Evolutionary conservation across 176 grass and related monocot species (phyloP), one percentile per base, ranked within the genome.

Genomic region (Tillandsia fasciculata): DNA sequence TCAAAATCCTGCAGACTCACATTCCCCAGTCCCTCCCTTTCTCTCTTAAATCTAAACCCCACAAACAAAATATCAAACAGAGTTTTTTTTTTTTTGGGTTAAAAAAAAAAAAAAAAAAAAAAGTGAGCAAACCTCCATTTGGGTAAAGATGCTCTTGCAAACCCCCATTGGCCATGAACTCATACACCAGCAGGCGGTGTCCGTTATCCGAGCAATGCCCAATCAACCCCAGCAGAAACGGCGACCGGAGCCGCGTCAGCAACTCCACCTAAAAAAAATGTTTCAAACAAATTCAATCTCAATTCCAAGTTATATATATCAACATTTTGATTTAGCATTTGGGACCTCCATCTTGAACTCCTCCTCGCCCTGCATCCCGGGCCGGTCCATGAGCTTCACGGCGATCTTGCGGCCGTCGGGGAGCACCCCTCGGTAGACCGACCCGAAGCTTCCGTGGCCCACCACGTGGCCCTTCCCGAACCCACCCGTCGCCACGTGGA

Each of bases 81-180:
- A 15, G 8, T 61, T 10, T 22, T 6, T 57, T 12, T 8, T 15
- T 5, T n/a, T 15, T n/a, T 15, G 20, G 20, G 20, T 20, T n/a
- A 57, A 15, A 57, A 29, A 12, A 11, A 68, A 53, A 29, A 29
- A 70, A 48, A 27, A 13, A 17, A 65, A 4, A 72, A 10, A 75
- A 66, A 47, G 69, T 68, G 50, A 51, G 2, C 53, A 68, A 78
- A 93, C 94, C 94, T 84, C 79, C 72, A 65, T 52, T 87, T 18
- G 94, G 94, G 58, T 99, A 99, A 48, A 93, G 94, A 90, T 99
- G 94, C 64, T 99, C 94, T 77, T 99, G 94, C 57, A 99, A 81
- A 72, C 90, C 80, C 8, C 94, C 90, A 90, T 99, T 93, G 33
- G 94, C 87, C 94, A 99, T 99, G 84, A 93, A 99, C 76, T 99